A percentile compares a stretch with the other conserved stretches of the same genome.
These are phyloP conservation scores for Pichia cephalocereana DNA, from an alignment of 805 yeast species.

Conservation along the genomic window DNA sequence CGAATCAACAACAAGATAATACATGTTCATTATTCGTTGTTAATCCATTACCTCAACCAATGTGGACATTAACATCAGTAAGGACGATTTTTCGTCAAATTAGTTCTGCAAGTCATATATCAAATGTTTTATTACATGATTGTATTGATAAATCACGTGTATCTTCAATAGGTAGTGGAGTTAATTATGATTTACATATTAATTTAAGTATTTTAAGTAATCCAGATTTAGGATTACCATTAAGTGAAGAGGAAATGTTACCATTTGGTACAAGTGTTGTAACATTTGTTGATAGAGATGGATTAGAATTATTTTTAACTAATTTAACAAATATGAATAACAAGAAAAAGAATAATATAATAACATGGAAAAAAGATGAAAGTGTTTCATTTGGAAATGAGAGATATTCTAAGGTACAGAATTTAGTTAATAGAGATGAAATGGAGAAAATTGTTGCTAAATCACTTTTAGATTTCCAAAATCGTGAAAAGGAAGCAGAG, in stretches of 20 bases:
- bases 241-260: constrained; percentile 31
- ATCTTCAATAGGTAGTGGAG: constrained; percentile 5
- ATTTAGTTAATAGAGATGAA: not conserved
- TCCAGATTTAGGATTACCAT: constrained; percentile 31
- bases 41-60: constrained; percentile 55
- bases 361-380: constrained; percentile 31
- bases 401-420: not conserved
- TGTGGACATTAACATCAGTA: constrained; percentile 41
- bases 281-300: constrained; percentile 63
- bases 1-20: constrained; percentile 27
- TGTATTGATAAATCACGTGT: constrained; percentile 21
- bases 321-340: constrained; percentile 41
- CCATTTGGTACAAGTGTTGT: constrained; percentile 72
- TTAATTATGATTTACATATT: constrained; percentile 33
- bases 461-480: constrained; percentile 58
- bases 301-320: constrained; percentile 53
- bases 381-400: not conserved
- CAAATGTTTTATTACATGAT: constrained; percentile 27
- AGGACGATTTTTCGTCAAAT: constrained; percentile 50
- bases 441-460: constrained; percentile 50
- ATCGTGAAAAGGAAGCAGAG: constrained; percentile 54
- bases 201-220: constrained; percentile 53
- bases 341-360: constrained; percentile 10
- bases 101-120: constrained; percentile 58
- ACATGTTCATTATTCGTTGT: constrained; percentile 62